Evolutionary conservation across 2,329 filamentous ascomycete genomes (phyloP), one percentile per base, ranked within the genome.

Genomic region (Raffaelea albimanens): DNA sequence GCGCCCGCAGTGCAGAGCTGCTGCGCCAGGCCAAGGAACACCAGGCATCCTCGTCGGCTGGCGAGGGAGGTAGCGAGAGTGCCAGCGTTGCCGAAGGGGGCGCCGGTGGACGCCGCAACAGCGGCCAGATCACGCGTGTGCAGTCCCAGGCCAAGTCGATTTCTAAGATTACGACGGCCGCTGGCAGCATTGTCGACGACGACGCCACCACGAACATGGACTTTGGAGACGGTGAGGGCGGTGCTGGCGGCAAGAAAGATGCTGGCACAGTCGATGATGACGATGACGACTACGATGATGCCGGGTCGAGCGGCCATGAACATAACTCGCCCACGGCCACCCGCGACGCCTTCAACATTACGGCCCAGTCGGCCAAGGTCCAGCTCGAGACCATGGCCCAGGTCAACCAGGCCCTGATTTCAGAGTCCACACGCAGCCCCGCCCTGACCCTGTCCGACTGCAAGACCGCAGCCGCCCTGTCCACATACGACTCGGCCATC

Each of bases 271-370:
- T 31, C 31, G 70, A 73, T 29, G 68, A 67, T 11, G 80, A 82
- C 29, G 69, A 70, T 13, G 82, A 83, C 43, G 82, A 75, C 19
- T 86, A 95, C 43, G 85, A 86, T 50, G 81, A 80, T 40, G 88
- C 95, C 56, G 87, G 87, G 53, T 83, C 78, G 33, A 95, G 88
- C 57, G 84, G 39, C 11, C 46, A 33, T 13, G 53, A 52, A 7
- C 83, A 79, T 49, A 87, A 94, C 53, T 69, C 82, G 31, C 80
- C 79, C 9, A 78, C 83, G 1, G 80, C 82, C 31, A 90, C 80
- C 59, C 95, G 95, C 60, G 93, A 98, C 62, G 90, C 93, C 2
- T 90, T 97, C 65, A 91, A 91, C 62, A 97, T 98, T 59, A 96
- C 91, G 3, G 93, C 93, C 0, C 91, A 97, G 63, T 97, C 93